A percentile compares a stretch with the other conserved stretches of the same genome.
These are phyloP conservation scores for Kokia cookei DNA, from an alignment of 441 rosid genomes.

Conservation along the genomic window DNA sequence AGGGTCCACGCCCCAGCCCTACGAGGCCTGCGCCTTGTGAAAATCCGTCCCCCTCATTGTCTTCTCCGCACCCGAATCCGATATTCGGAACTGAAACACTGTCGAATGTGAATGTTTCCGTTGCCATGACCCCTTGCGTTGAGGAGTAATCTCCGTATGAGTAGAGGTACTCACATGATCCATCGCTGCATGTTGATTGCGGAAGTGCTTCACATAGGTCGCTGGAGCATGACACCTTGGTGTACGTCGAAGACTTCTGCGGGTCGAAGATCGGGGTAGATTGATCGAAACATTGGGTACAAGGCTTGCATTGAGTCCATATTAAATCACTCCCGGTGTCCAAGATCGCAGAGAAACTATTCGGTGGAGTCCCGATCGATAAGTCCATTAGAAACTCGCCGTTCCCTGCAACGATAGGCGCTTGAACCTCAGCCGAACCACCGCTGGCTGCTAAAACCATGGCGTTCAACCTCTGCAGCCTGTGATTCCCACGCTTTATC, in stretches of 20 bases:
- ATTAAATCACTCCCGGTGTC: slow-evolving; percentile 92
- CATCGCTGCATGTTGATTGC: slow-evolving; percentile 29
- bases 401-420: slow-evolving; percentile 54
- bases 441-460: slow-evolving; percentile 33
- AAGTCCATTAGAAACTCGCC: slow-evolving; percentile 81
- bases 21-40: slow-evolving; percentile 77
- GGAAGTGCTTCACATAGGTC: slow-evolving; percentile 49
- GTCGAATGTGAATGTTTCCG: slow-evolving; percentile 69
- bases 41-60: slow-evolving; percentile 83
- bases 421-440: slow-evolving; percentile 22
- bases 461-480: slow-evolving; percentile 44
- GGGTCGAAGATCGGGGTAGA: slow-evolving; percentile 80
- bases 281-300: slow-evolving; percentile 62
- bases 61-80: slow-evolving; percentile 78
- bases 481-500: slow-evolving; percentile 49
- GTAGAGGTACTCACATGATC: slow-evolving; percentile 62
- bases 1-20: slow-evolving; percentile 76
- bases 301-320: slow-evolving; percentile 97
- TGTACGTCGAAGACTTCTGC: slow-evolving; percentile 50
- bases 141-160: slow-evolving; percentile 86
- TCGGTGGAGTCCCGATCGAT: slow-evolving; percentile 65
- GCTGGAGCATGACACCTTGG: slow-evolving; percentile 48
- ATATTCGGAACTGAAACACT: slow-evolving; percentile 38
- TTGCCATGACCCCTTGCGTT: slow-evolving; percentile 63
- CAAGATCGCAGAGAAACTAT: slow-evolving; percentile 54